Percentiles rank a stretch among this genome's conserved stretches.
Conservation (phyloP, 2,329 filamentous ascomycete genomes). For the Apiospora saccharicola region DNA sequence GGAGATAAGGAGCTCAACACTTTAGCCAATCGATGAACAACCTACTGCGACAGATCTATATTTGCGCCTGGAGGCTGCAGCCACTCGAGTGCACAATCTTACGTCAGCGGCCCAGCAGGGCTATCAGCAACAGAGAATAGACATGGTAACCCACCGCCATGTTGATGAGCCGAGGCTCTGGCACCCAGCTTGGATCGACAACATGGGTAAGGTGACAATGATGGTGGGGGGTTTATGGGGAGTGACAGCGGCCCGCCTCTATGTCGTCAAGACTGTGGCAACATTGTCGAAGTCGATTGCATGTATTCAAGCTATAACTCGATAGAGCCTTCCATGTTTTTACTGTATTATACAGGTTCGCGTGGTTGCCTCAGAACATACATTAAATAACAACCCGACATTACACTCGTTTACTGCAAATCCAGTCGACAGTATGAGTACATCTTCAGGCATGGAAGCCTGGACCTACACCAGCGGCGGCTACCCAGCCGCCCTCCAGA, state of each 20-base stretch:
- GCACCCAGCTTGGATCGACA: background rate
- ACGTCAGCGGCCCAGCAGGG: background rate
- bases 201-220: constrained; percentile 9
- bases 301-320: background rate
- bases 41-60: background rate
- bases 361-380: background rate
- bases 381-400: background rate
- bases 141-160: background rate
- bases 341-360: too few relatives aligned
- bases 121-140: background rate
- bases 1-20: background rate
- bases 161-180: background rate
- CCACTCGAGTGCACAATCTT: background rate
- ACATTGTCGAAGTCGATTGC: background rate
- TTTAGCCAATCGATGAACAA: background rate
- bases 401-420: background rate
- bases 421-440: background rate
- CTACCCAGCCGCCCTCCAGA: constrained; percentile 26
- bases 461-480: constrained; percentile 28
- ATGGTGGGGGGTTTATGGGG: background rate
- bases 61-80: background rate
- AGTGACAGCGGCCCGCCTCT: background rate
- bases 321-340: background rate
- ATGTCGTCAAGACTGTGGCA: background rate
- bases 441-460: constrained; percentile 23